Conservation (phyloP, 768 basidiomycete species). For the Rhodotorula kratochvilovae region DNA sequence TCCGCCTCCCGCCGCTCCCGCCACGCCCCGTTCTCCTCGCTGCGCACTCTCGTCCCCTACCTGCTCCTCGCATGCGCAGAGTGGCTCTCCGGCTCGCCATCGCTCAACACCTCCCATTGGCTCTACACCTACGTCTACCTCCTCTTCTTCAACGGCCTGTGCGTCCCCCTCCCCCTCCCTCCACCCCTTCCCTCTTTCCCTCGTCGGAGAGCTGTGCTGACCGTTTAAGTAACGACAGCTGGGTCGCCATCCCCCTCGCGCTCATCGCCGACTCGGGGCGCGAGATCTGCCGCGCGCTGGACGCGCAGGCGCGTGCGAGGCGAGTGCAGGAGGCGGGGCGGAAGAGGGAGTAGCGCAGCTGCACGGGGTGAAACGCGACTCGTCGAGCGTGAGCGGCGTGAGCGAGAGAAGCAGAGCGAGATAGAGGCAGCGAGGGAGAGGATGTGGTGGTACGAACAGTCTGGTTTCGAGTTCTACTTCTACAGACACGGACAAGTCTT, state of each 20-base stretch:
- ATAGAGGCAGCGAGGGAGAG: too few species aligned
- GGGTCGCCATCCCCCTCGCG: conserved; percentile 71
- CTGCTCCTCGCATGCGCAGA: conserved; percentile 29
- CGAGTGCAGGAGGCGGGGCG: background rate
- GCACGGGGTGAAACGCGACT: too few species aligned
- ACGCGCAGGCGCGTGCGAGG: conserved; percentile 23
- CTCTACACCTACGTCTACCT: conserved; percentile 34
- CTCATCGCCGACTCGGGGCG: conserved; percentile 74
- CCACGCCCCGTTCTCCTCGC: background rate
- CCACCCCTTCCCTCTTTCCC: background rate
- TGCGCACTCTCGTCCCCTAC: background rate
- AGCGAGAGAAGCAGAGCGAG: too few species aligned
- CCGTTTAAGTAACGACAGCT: conserved; percentile 51
- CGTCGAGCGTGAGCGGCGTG: too few species aligned
- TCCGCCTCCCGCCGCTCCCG: too few species aligned
- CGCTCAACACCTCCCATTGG: conserved; percentile 20
- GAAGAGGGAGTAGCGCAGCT: too few species aligned
- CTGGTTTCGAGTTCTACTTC: too few species aligned
- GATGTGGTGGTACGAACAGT: too few species aligned
- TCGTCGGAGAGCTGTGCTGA: background rate
- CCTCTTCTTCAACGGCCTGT: conserved; percentile 33
- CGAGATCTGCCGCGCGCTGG: conserved; percentile 52
- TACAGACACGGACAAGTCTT: too few species aligned
- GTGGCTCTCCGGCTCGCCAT: conserved; percentile 28
- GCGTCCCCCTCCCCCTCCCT: background rate